A percentile compares a stretch with the other conserved stretches of the same genome.
These are phyloP conservation scores for Sonneratia caseolaris DNA, from an alignment of 345 rosid genomes.

Conservation along the genomic window DNA sequence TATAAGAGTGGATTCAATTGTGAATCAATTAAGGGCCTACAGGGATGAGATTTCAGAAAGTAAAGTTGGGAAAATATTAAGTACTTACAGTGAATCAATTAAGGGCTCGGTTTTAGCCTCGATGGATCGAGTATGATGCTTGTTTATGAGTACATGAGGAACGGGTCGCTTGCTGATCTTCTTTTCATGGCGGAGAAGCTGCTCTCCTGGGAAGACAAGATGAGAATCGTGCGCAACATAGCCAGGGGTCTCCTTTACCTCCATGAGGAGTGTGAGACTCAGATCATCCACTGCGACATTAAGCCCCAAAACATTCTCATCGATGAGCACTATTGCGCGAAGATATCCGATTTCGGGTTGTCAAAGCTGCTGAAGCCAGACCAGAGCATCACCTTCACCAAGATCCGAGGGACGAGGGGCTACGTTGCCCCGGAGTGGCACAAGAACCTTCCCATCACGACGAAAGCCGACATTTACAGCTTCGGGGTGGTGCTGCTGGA, in stretches of 20 bases:
- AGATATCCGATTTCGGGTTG: constrained; percentile 23
- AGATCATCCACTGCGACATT: constrained; percentile 26
- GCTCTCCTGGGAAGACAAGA: constrained; percentile 12
- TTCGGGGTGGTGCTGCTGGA: constrained; percentile 22
- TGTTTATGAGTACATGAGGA: constrained; percentile 24
- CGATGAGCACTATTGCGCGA: constrained; percentile 12
- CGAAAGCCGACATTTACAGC: constrained; percentile 20
- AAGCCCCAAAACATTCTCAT: constrained; percentile 23
- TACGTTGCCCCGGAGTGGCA: constrained; percentile 29
- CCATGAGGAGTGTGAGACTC: constrained; percentile 21
- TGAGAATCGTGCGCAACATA: constrained; percentile 15
- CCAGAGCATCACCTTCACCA: constrained; percentile 19
- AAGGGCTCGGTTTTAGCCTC: no score
- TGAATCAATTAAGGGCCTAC: no score
- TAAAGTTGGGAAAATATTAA: no score
- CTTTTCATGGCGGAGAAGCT: constrained; percentile 12
- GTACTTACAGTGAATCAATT: no score
- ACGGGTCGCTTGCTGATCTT: constrained; percentile 20
- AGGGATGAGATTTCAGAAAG: no score
- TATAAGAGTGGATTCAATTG: no score
- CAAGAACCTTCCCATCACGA: constrained; percentile 4
- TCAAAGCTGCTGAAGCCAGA: constrained; percentile 26
- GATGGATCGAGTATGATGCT: constrained; percentile 16
- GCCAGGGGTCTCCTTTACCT: constrained; percentile 20
- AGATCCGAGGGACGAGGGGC: constrained; percentile 25